Base-by-base conservation (phyloP, 1,139 yeast species). In the Pichia terricola region DNA sequence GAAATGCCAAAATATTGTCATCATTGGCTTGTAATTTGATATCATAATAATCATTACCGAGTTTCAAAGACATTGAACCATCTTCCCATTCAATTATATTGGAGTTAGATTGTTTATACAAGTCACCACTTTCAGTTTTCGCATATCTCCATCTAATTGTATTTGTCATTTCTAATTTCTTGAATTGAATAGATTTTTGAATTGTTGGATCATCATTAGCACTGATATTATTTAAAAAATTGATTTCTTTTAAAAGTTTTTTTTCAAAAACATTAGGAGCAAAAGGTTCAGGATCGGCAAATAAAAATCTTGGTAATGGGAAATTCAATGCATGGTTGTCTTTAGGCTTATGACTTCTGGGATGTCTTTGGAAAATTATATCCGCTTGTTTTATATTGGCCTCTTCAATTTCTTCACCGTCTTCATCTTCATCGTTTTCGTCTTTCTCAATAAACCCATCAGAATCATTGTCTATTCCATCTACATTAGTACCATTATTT, bases 141-240 rank as follows among this genome's bases (percentile, higher is more conserved):
- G 87, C 81, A 61, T 89, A 88, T 64, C 94, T 78, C 98, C 98
- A 91, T 57, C 97, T 75, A 35, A 91, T 70, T 1, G 96, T 87
- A 60, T 87, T 87, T 57, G 75, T 66, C 45, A 75, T 69, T 50
- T 73, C 74, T 45, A 68, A 53, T 48, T 77, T 66, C 38, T 69
- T 72, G 37, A 62, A 62, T 22, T 77, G 76, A 46, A 70, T 73
- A 33, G 68, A 70, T 44, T 76, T 77, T 53, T 67, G 77, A 38
- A 54, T 71, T 49, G 44, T 64, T 37, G 48, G 46, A 11, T 71
- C 64, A 7, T 47, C 51, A 28, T 45, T 44, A 27, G 37, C 33
- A 7, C 26, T 7, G 22, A 22, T 10, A 22, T 10, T 22, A 6
- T 33, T 40, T 16, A 34, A 35, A 26, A 35, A 34, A 5, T 49